Evolutionary conservation across 2,329 filamentous ascomycete species (phyloP), one percentile per base, ranked within the genome.

Genomic region (Fusarium nygamai): DNA sequence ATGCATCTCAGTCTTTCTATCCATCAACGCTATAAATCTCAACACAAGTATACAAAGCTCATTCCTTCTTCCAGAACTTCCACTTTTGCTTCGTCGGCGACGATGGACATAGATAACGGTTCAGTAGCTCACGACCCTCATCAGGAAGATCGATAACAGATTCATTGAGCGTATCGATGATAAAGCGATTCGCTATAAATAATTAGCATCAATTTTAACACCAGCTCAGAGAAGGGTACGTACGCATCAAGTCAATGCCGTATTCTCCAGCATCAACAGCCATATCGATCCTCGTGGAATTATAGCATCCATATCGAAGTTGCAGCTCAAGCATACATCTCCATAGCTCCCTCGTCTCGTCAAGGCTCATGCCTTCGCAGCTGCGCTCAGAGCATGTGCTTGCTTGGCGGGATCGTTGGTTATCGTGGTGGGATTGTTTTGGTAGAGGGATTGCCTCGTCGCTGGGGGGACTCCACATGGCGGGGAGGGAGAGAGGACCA

Each of bases 261-360:
- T 82, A 76, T 9, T 85, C 82, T 29, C 83, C 83, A 1, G 84
- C 83, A 47, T 82, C 82, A 20, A 86, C 77, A 2, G 86, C 86
- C 47, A 87, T 81, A 56, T 86, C 84, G 76, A 88, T 86, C 38
- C 86, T 79, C 20, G 86, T 84, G 24, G 86, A 88, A 34, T 84
- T 86, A 71, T 88, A 88, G 78, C 86, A 88, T 11, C 84, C 83
- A 60, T 86, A 88, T 10, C 79, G 81, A 68, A 81, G 80, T 76
- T 88, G 86, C 14, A 88, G 80, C 54, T 84, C 82, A 5, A 88
- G 81, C 86, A 88, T 88, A 72, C 85, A 86, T 56, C 80, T 77
- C 86, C 86, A 88, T 7, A 88, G 76, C 41, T 83, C 82, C 27
- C 81, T 79, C 8, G 82, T 85, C 67, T 85, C 84, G 36, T 84